Evolutionary conservation across 441 rosid species (phyloP).

Genomic region (Daphne laureola): DNA sequence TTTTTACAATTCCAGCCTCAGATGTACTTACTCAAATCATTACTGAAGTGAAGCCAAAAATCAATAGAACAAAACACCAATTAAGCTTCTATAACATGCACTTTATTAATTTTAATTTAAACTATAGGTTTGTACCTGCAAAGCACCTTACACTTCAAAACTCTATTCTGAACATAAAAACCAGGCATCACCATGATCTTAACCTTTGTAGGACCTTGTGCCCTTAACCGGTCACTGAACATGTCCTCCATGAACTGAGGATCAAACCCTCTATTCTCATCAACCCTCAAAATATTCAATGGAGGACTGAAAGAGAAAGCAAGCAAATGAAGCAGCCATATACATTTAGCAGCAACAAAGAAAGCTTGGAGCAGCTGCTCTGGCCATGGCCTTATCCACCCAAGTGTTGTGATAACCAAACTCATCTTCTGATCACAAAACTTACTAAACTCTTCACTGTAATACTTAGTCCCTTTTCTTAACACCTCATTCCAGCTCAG

Average conservation of each 20-base stretch:
- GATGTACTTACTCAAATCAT: too few species aligned
- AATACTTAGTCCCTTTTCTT: conserved; percentile 81
- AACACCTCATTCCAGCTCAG: conserved; percentile 93
- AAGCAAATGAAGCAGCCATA: conserved; percentile 90
- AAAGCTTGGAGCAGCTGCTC: conserved; percentile 81
- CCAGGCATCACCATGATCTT: conserved; percentile 96
- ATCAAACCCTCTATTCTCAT: conserved; percentile 63
- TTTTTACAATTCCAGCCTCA: too few species aligned
- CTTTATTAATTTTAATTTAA: conserved; percentile 8
- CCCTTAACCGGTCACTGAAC: conserved; percentile 46
- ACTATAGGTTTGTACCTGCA: conserved; percentile 56
- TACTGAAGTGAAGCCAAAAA: too few species aligned
- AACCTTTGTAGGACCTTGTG: conserved; percentile 37
- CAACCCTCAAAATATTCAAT: conserved; percentile 67
- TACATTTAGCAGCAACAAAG: conserved; percentile 83
- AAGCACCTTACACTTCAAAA: conserved; percentile 84
- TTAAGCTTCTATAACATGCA: too few species aligned
- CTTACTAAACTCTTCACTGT: conserved; percentile 90
- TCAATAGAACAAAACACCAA: too few species aligned
- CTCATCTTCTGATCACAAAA: conserved; percentile 97
- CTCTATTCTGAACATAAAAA: conserved; percentile 69
- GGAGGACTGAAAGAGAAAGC: conserved; percentile 84
- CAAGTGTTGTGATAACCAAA: conserved; percentile 59
- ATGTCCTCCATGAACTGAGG: conserved; percentile 83
- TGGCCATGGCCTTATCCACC: conserved; percentile 88